Conservation (phyloP, 202 grass and related monocot species). For the Bolboschoenoplectus hybrid region DNA sequence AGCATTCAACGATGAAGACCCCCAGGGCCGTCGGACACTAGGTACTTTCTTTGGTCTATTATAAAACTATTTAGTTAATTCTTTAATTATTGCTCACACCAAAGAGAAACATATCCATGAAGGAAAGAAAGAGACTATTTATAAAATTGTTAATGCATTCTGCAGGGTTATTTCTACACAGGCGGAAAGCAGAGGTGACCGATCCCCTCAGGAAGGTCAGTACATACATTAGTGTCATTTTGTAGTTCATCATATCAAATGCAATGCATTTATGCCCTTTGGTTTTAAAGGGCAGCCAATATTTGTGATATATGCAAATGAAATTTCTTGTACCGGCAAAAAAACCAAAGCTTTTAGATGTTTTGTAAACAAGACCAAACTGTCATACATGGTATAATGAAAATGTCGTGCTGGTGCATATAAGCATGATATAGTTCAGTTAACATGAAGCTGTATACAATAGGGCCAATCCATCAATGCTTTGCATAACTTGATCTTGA, state of each 20-base stretch:
- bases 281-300: background rate
- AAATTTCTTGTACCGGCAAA: background rate
- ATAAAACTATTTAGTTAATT: constrained; percentile 18
- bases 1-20: constrained; percentile 97
- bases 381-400: background rate
- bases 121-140: background rate
- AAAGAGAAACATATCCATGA: background rate
- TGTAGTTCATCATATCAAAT: background rate
- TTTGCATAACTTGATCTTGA: background rate
- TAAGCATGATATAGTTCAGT: constrained; percentile 1
- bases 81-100: constrained; percentile 22
- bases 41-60: constrained; percentile 52
- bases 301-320: background rate
- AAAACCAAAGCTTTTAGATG: background rate
- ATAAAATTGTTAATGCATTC: constrained; percentile 14
- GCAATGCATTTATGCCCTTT: background rate
- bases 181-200: constrained; percentile 79
- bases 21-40: constrained; percentile 91
- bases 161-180: constrained; percentile 92
- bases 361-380: background rate
- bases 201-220: constrained; percentile 87
- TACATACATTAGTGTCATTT: constrained; percentile 21
- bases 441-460: background rate
- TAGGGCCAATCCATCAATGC: constrained; percentile 11
- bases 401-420: background rate